Percentiles rank a stretch among this genome's conserved stretches.
Conservation (phyloP, 306 rosid genomes). For the Mimosa pudica region DNA sequence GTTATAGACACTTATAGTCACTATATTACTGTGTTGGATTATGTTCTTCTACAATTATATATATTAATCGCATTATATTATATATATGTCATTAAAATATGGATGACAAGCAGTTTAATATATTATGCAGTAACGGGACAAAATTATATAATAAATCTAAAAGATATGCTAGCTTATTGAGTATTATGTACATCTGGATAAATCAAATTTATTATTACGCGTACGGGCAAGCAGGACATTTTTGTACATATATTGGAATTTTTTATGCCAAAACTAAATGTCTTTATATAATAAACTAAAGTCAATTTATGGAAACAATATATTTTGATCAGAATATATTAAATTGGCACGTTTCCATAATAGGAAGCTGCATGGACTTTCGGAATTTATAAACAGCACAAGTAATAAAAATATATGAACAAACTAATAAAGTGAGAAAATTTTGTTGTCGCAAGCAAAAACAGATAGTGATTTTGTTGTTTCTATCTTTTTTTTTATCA, state of each 20-base stretch:
- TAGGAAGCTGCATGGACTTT: neutral
- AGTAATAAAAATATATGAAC: conserved; percentile 9
- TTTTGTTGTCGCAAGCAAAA: conserved; percentile 38
- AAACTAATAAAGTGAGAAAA: conserved; percentile 2
- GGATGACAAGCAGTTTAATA: neutral
- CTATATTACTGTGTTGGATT: neutral
- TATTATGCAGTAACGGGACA: neutral
- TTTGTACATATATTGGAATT: neutral
- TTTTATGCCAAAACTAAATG: neutral
- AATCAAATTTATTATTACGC: neutral
- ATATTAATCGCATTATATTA: neutral
- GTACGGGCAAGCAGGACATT: neutral
- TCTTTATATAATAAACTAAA: neutral
- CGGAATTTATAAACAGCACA: conserved; percentile 30
- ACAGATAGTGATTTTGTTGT: neutral
- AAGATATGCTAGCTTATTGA: neutral
- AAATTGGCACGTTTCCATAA: neutral
- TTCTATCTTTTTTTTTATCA: neutral
- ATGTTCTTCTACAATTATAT: neutral
- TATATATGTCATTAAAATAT: neutral
- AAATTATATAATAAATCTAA: neutral
- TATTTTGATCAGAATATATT: conserved; percentile 28
- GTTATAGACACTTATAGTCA: neutral
- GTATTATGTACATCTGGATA: neutral
- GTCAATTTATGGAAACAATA: conserved; percentile 1